Evolutionary conservation across 2,329 filamentous ascomycete genomes (phyloP).

Genomic region (Botrytis squamosa): DNA sequence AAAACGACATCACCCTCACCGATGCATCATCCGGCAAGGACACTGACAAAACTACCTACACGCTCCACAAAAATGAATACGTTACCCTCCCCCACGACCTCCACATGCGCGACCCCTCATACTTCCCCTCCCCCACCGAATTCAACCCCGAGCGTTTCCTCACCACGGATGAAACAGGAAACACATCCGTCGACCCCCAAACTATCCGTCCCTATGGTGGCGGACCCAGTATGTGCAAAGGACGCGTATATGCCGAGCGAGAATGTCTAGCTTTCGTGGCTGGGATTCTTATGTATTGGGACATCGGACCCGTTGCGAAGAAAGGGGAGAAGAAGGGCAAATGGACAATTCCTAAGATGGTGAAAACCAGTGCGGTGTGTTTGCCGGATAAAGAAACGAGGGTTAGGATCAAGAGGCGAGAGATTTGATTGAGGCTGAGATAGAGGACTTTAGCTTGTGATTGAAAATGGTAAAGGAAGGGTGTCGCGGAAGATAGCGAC

Average conservation of each 20-base stretch:
- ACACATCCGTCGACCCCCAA: slow-evolving; percentile 27
- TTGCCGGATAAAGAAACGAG: slow-evolving; percentile 52
- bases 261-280: slow-evolving; percentile 52
- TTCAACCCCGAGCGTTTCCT: slow-evolving; percentile 50
- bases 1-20: slow-evolving; percentile 41
- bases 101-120: slow-evolving; percentile 44
- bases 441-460: background rate
- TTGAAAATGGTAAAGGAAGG: background rate
- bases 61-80: slow-evolving; percentile 44
- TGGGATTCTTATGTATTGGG: slow-evolving; percentile 54
- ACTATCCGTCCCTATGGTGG: slow-evolving; percentile 50
- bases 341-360: slow-evolving; percentile 52
- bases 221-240: slow-evolving; percentile 50
- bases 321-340: slow-evolving; percentile 32
- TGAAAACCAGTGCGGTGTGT: slow-evolving; percentile 49
- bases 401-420: slow-evolving; percentile 51
- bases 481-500: background rate
- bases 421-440: slow-evolving; percentile 20
- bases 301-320: slow-evolving; percentile 49
- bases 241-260: slow-evolving; percentile 50
- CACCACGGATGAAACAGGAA: background rate
- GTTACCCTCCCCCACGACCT: slow-evolving; percentile 46
- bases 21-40: slow-evolving; percentile 23
- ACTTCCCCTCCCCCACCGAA: slow-evolving; percentile 42
- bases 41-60: slow-evolving; percentile 41